Evolutionary conservation across 805 yeast species (phyloP).

Genomic region (Yamadazyma laniorum): DNA sequence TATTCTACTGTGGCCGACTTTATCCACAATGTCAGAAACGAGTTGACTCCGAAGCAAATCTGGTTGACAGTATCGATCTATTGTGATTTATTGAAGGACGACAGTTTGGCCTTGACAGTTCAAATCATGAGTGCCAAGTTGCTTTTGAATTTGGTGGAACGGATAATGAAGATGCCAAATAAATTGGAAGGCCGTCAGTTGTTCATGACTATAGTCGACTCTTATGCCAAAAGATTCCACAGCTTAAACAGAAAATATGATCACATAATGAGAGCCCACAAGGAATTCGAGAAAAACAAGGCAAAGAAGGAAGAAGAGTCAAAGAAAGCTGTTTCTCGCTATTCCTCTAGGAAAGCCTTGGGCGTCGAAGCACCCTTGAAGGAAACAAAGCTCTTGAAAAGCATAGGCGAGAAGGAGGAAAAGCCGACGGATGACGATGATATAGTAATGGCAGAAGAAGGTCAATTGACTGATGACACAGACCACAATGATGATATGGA

Average conservation of each 20-base stretch:
- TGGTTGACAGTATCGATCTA: constrained; percentile 85
- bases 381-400: background rate
- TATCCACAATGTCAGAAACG: constrained; percentile 85
- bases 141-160: constrained; percentile 80
- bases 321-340: constrained; percentile 39
- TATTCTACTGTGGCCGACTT: constrained; percentile 95
- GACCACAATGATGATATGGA: constrained; percentile 13
- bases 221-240: constrained; percentile 80
- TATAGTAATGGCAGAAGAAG: constrained; percentile 21
- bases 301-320: constrained; percentile 40
- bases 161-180: constrained; percentile 77
- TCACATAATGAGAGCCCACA: constrained; percentile 62
- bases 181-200: constrained; percentile 81
- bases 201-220: constrained; percentile 80
- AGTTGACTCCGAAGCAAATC: constrained; percentile 76
- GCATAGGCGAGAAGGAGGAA: constrained; percentile 5
- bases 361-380: constrained; percentile 14
- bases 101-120: constrained; percentile 78
- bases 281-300: constrained; percentile 46
- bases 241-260: constrained; percentile 70
- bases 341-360: constrained; percentile 31
- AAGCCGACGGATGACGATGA: constrained; percentile 10
- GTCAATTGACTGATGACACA: constrained; percentile 16
- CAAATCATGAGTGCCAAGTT: constrained; percentile 96
- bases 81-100: constrained; percentile 77